phyloP scores from a whole-genome alignment of 2,329 filamentous ascomycete species.

The Aaosphaeria arxii region DNA sequence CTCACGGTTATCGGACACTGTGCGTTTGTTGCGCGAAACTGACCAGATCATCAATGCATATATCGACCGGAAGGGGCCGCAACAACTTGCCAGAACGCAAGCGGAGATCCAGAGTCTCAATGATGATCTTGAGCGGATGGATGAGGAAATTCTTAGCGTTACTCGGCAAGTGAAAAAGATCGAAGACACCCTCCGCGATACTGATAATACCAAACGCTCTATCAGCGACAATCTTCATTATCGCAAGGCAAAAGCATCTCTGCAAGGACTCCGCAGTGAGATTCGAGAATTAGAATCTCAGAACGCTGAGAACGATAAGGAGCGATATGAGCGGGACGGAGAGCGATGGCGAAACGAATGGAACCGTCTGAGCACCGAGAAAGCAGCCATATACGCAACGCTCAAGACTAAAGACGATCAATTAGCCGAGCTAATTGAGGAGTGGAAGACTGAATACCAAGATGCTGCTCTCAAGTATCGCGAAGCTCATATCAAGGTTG shows the following conservation, averaged over 20 bases:
- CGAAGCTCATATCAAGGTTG: conserved; percentile 83
- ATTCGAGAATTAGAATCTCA: conserved; percentile 73
- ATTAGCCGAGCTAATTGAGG: conserved; percentile 65
- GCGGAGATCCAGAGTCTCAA: conserved; percentile 68
- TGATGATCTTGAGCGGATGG: conserved; percentile 60
- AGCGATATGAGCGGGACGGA: conserved; percentile 69
- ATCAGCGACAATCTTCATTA: conserved; percentile 88
- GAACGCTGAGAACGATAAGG: conserved; percentile 79
- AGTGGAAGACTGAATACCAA: conserved; percentile 86
- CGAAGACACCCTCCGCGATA: conserved; percentile 72
- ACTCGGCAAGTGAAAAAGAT: conserved; percentile 73
- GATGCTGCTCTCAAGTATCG: conserved; percentile 78
- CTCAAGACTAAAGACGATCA: conserved; percentile 85
- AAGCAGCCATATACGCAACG: conserved; percentile 70
- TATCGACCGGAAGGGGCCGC: conserved; percentile 69
- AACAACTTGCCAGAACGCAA: conserved; percentile 67
- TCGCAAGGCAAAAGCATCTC: conserved; percentile 67
- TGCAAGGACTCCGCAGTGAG: conserved; percentile 65
- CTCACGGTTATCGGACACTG: conserved; percentile 67
- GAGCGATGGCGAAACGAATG: conserved; percentile 64
- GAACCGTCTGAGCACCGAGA: conserved; percentile 68
- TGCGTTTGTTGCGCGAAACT: conserved; percentile 73
- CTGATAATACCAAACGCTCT: conserved; percentile 78
- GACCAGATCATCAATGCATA: conserved; percentile 80
- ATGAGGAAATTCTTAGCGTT: conserved; percentile 65